Evolutionary conservation across 495 filamentous ascomycete species (phyloP).

Genomic region (Talaromyces wortmannii): DNA sequence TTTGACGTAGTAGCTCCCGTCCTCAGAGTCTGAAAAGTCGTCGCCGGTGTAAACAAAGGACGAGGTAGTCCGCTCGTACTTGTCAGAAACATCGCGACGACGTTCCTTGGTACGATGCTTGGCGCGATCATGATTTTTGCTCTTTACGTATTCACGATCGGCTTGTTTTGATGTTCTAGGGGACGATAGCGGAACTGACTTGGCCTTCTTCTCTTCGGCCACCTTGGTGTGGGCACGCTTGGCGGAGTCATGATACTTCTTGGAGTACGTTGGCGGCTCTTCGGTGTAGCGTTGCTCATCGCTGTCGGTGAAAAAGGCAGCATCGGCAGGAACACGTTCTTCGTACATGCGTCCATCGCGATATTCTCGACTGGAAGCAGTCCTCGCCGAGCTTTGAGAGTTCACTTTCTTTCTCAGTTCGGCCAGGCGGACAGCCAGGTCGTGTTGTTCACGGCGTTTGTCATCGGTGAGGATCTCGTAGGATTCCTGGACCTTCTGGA

Average conservation of each 20-base stretch:
- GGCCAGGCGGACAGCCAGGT: slow-evolving; percentile 62
- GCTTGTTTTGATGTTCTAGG: slow-evolving; percentile 19
- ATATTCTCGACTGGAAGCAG: slow-evolving; percentile 28
- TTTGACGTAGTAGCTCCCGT: slow-evolving; percentile 8
- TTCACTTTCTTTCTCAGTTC: slow-evolving; percentile 48
- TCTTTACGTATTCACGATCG: slow-evolving; percentile 22
- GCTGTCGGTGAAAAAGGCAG: slow-evolving; percentile 9
- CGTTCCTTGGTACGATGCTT: slow-evolving; percentile 47
- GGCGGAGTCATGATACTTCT: slow-evolving; percentile 35
- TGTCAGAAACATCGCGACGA: slow-evolving; percentile 38
- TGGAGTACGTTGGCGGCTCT: slow-evolving; percentile 27
- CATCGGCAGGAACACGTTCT: slow-evolving; percentile 33
- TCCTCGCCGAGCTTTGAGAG: slow-evolving; percentile 27
- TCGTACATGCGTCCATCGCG: slow-evolving; percentile 41
- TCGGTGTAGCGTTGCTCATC: slow-evolving; percentile 20
- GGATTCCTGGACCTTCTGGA: slow-evolving; percentile 87
- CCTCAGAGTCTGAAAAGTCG: slow-evolving; percentile 8
- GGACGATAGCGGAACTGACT: slow-evolving; percentile 15
- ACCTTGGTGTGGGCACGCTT: slow-evolving; percentile 25
- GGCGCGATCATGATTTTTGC: slow-evolving; percentile 24
- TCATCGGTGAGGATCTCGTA: slow-evolving; percentile 89
- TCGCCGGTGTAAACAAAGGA: slow-evolving; percentile 29
- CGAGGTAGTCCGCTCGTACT: slow-evolving; percentile 20
- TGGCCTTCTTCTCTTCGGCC: slow-evolving; percentile 29
- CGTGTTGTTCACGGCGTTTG: slow-evolving; percentile 61